phyloP scores from a whole-genome alignment of 2,329 filamentous ascomycete genomes.

The Epichloe bromicola region DNA sequence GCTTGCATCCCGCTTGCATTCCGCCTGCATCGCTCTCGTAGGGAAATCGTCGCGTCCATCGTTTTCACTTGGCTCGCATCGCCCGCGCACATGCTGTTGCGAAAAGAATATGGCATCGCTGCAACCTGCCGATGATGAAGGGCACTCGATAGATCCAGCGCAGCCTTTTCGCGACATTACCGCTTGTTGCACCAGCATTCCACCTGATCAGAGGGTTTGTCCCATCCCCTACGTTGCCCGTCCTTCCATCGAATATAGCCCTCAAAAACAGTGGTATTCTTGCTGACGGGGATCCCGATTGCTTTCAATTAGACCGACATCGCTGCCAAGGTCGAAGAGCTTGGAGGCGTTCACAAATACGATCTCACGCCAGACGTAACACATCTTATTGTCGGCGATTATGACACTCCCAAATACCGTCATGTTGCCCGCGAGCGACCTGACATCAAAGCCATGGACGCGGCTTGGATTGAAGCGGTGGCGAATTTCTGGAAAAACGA shows the following conservation, averaged over 20 bases:
- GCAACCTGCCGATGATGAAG: conserved; percentile 13
- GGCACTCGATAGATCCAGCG: conserved; percentile 37
- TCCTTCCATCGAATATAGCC: not conserved
- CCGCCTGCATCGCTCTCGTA: not conserved
- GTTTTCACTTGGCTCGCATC: not conserved
- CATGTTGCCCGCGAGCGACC: conserved; percentile 84
- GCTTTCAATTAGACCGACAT: conserved; percentile 35
- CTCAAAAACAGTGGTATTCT: not conserved
- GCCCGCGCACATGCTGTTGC: conserved; percentile 1
- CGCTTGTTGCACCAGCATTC: conserved; percentile 78
- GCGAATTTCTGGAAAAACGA: conserved; percentile 70
- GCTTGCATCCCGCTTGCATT: no score
- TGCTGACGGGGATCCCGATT: conserved; percentile 1
- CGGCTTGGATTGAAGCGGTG: conserved; percentile 75
- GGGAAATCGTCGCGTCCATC: not conserved
- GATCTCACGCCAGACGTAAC: conserved; percentile 95
- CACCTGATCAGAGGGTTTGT: conserved; percentile 61
- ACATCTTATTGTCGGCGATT: conserved; percentile 81
- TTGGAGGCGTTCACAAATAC: conserved; percentile 78
- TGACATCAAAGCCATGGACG: conserved; percentile 71
- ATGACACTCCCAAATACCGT: conserved; percentile 84
- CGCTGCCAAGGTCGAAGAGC: conserved; percentile 54
- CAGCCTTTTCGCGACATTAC: conserved; percentile 58
- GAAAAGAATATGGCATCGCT: conserved; percentile 16
- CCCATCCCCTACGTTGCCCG: not conserved